Evolutionary conservation across 495 filamentous ascomycete genomes (phyloP), one percentile per base, ranked within the genome.

Genomic region (Penicillium egyptiacum): DNA sequence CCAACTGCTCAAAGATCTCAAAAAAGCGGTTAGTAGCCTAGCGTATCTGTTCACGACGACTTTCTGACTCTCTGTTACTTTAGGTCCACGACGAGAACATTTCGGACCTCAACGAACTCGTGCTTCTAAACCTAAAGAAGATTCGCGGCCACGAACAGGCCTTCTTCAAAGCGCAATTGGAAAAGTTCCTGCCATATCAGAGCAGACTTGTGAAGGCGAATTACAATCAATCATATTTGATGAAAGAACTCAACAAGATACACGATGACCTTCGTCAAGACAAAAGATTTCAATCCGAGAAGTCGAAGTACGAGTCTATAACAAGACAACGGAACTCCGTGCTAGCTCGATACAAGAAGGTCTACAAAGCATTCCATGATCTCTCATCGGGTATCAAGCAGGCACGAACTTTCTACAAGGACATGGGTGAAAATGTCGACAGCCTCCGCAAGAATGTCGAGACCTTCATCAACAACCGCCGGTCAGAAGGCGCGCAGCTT

Each of bases 401-500:
- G 59, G 94, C 94, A 12, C 90, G 90, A 66, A 87, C 84, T 30
- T 98, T 96, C 81, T 98, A 98, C 69, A 82, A 81, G 6, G 94
- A 98, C 68, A 98, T 98, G 91, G 87, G 83, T 61, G 91, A 98
- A 50, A 97, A 92, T 1, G 92, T 95, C 2, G 90, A 96, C 43
- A 96, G 89, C 64, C 77, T 98, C n/a, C 86, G 90, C 56, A 93
- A 96, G 79, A 98, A 98, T 64, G 93, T 98, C 12, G 92, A 97
- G 62, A 89, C 88, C 4, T 98, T 98, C 68, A 93, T 98, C 55
- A 93, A 88, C 77, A 98, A 98, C 65, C 83, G 94, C 33, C 81
- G 92, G 44, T 88, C 90, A 1, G 94, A 98, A 73, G 94, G 94
- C 19, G 90, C 92, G 2, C 90, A 96, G 65, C 79, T 98, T 23